A percentile compares a stretch with the other conserved stretches of the same genome.
These are phyloP conservation scores for Paramecium pentaurelia DNA, from an alignment of 73 alveolate genomes.

Conservation along the genomic window DNA sequence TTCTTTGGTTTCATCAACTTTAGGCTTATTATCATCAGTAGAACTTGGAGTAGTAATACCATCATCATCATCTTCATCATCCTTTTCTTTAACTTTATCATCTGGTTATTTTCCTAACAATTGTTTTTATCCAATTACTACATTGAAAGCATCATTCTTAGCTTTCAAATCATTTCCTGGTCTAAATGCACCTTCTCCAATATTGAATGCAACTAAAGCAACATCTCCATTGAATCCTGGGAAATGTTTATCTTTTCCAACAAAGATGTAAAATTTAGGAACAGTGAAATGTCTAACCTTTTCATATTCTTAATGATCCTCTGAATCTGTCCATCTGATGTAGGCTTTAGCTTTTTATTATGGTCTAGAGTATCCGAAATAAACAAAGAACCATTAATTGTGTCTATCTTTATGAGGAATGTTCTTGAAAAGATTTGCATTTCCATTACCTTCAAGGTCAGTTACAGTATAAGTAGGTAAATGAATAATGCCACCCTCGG, in stretches of 20 bases:
- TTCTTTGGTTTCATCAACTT: neutral
- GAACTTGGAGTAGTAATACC: neutral
- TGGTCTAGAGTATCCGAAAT: neutral
- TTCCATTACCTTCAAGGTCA: neutral
- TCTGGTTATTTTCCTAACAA: conserved; percentile 13
- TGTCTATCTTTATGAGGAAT: neutral
- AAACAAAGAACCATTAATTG: neutral
- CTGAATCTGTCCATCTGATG: neutral
- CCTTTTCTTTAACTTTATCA: neutral
- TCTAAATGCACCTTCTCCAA: conserved; percentile 42
- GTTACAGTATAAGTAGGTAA: neutral
- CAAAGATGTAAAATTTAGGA: conserved; percentile 10
- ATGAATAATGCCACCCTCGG: neutral
- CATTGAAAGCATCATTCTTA: neutral
- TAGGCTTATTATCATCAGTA: neutral
- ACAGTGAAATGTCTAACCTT: conserved; percentile 24
- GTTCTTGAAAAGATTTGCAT: neutral
- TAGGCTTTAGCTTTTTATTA: neutral
- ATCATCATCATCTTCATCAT: conserved; percentile 38
- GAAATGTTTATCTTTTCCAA: conserved; percentile 36
- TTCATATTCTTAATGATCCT: neutral
- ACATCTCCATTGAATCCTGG: conserved; percentile 24
- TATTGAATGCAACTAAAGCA: neutral
- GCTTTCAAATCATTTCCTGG: conserved; percentile 41
- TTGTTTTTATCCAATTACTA: neutral